phyloP scores from a whole-genome alignment of 352 stramenopile genomes.

The Globisporangium barbulae region DNA sequence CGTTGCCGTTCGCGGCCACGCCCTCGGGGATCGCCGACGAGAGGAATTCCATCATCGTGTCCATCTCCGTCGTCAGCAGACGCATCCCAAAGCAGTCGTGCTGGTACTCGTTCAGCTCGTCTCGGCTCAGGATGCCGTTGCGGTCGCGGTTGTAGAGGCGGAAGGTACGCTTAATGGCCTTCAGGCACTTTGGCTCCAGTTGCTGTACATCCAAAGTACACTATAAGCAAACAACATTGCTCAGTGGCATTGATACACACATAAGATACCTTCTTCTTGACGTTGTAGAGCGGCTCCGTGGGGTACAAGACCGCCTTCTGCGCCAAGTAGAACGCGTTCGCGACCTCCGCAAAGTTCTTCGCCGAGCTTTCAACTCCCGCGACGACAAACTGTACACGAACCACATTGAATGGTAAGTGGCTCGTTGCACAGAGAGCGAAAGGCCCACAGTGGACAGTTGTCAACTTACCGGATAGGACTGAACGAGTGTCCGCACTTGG shows the following conservation, averaged over 20 bases:
- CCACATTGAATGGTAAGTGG: neutral
- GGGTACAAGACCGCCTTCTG: conserved; percentile 90
- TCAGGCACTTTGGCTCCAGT: conserved; percentile 78
- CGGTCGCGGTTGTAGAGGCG: conserved; percentile 82
- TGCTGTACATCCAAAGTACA: conserved; percentile 26
- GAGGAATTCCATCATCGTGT: conserved; percentile 85
- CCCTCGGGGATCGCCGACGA: conserved; percentile 58
- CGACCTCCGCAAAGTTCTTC: conserved; percentile 86
- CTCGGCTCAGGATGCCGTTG: conserved; percentile 74
- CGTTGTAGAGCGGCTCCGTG: conserved; percentile 84
- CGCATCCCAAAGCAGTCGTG: conserved; percentile 85
- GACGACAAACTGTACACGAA: conserved; percentile 61
- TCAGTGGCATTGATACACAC: neutral
- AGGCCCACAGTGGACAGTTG: too few relatives aligned
- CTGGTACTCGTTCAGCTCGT: conserved; percentile 89
- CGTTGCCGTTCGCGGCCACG: conserved; percentile 60
- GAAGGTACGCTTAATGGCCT: conserved; percentile 86
- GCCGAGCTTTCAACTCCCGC: conserved; percentile 83
- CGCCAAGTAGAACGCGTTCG: conserved; percentile 85
- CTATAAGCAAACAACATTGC: neutral
- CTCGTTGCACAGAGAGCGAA: neutral
- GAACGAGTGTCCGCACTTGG: conserved; percentile 67
- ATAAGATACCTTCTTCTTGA: conserved; percentile 62
- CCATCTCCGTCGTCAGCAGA: conserved; percentile 75
- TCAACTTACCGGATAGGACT: conserved; percentile 57